phyloP scores from a whole-genome alignment of 1,284 basidiomycete species.

The Fomitopsis schrenkii region DNA sequence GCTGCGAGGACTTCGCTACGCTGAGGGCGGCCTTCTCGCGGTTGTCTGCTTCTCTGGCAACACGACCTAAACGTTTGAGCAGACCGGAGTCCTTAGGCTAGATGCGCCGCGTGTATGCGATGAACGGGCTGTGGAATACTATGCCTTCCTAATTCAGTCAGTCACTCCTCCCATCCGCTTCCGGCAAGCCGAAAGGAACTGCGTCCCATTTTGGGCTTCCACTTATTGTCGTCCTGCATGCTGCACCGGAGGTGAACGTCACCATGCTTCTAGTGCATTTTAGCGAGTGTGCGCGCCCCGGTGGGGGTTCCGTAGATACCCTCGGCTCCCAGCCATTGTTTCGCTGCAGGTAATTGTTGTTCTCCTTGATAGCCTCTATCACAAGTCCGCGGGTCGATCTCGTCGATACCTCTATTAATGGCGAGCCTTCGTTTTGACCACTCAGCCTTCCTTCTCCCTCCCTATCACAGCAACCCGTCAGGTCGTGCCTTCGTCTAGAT shows the following conservation, averaged over 20 bases:
- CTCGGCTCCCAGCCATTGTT: background rate
- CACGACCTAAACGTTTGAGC: too few relatives aligned
- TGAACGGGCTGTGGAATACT: background rate
- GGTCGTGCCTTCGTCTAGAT: background rate
- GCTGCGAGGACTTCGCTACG: too few relatives aligned
- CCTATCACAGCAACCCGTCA: background rate
- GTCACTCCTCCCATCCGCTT: background rate
- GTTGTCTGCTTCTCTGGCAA: too few relatives aligned
- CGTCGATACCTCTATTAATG: background rate
- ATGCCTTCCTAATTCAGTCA: background rate
- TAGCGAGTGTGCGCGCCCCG: background rate
- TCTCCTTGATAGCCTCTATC: background rate
- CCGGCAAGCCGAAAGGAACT: background rate
- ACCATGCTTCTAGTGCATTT: conserved; percentile 1
- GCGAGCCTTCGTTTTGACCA: background rate
- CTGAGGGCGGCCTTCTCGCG: too few relatives aligned
- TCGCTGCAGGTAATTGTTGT: background rate
- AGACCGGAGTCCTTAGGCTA: too few relatives aligned
- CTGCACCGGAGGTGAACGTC: background rate
- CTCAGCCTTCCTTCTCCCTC: background rate
- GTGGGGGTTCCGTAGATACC: background rate
- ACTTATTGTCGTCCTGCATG: background rate
- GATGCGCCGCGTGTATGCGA: background rate
- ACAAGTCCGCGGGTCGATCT: background rate
- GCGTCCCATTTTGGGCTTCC: background rate